Evolutionary conservation across 2,329 filamentous ascomycete genomes (phyloP), one percentile per base, ranked within the genome.

Genomic region (Colletotrichum chlorophyti): DNA sequence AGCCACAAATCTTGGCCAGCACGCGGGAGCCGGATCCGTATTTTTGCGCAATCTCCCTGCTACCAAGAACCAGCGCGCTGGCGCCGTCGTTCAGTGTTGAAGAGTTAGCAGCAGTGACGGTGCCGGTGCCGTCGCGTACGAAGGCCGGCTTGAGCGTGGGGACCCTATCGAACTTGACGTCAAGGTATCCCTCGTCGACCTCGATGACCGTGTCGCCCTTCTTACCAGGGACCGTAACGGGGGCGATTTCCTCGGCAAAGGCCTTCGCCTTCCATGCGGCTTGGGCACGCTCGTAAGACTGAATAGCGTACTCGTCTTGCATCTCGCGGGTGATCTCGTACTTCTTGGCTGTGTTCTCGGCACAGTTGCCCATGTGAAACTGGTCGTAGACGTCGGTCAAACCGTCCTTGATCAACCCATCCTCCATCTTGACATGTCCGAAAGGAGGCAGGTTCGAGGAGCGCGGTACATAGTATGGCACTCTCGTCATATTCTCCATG

Each of bases 321-420:
- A 91, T 87, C 74, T 97, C 87, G 12, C 95, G 82, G 8, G 89
- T 88, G 63, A 99, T 84, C 1, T 83, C 79, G 74, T 91, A 84
- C 67, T 93, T 94, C 81, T 96, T 97, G 43, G 91, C 95, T 2
- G 94, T 97, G 65, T 89, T 91, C 79, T 99, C 95, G 14, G 93
- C 93, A 71, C 95, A 99, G 67, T 95, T 93, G 38, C 95, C 95
- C 95, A 99, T 99, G 76, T 98, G 95, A 69, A 97, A 90, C 71
- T 97, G 86, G 73, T 96, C 93, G 76, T 97, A 99, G 12, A 97
- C 94, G 71, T 99, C 95, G 80, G 92, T 97, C 61, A 99, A 77
- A 1, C 95, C 95, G 69, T 99, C 95, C 74, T 95, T 95, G 71
- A 98, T 90, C 67, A 99, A 77, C 0, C 94, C 95, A 69, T 99